Percentiles rank a stretch among this genome's conserved stretches.
These are phyloP conservation scores for Amanita thiersii DNA, from an alignment of 768 basidiomycete species.

Conservation along the genomic window DNA sequence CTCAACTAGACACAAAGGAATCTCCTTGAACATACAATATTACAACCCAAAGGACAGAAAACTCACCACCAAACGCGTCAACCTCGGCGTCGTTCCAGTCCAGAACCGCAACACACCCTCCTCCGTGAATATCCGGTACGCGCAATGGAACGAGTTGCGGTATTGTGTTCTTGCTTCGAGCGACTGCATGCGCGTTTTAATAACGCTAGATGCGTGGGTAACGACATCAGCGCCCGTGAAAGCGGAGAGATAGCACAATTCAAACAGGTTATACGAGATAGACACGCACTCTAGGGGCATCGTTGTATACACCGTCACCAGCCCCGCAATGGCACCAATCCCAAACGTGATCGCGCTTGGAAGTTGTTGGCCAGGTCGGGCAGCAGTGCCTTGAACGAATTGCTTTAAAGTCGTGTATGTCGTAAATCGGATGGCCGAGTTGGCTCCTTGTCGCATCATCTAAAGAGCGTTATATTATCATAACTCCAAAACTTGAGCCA, in stretches of 20 bases:
- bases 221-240: not conserved
- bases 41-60: not conserved
- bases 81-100: constrained; percentile 91
- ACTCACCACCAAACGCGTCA: constrained; percentile 78
- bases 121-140: constrained; percentile 88
- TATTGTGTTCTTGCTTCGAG: constrained; percentile 78
- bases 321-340: constrained; percentile 87
- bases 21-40: too few relatives aligned
- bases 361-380: constrained; percentile 71
- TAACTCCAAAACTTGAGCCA: constrained; percentile 1
- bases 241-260: not conserved
- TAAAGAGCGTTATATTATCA: constrained; percentile 20
- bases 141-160: constrained; percentile 92
- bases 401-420: constrained; percentile 94
- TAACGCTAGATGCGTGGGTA: constrained; percentile 57
- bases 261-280: not conserved
- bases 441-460: constrained; percentile 98
- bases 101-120: constrained; percentile 91
- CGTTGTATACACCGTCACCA: constrained; percentile 90
- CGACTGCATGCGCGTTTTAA: constrained; percentile 98
- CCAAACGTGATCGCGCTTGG: constrained; percentile 89
- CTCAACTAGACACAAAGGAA: constrained; percentile 49
- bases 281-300: constrained; percentile 71
- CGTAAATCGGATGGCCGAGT: constrained; percentile 93
- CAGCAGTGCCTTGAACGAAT: constrained; percentile 73